Evolutionary conservation across 768 basidiomycete genomes (phyloP).

Genomic region (Boletus huronensis): DNA sequence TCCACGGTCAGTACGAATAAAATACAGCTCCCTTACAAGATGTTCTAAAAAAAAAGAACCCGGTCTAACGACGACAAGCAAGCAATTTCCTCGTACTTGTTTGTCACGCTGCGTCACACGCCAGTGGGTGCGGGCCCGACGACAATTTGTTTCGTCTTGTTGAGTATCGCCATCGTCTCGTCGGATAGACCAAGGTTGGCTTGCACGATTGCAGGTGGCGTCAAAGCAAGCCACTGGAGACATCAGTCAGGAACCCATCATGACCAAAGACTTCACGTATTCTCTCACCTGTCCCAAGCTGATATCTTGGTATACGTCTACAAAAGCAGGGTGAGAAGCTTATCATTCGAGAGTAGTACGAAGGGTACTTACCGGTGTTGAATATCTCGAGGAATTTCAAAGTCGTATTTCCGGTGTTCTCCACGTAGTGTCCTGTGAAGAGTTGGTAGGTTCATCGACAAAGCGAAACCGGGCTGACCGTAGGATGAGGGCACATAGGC

Average conservation of each 20-base stretch:
- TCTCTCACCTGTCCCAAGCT: conserved; percentile 44
- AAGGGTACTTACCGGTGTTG: conserved; percentile 33
- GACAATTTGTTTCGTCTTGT: conserved; percentile 39
- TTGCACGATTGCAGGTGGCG: conserved; percentile 44
- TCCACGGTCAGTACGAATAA: no score
- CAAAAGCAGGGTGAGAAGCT: neutral
- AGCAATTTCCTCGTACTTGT: neutral
- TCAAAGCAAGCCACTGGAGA: conserved; percentile 43
- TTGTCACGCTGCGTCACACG: neutral
- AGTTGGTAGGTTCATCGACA: neutral
- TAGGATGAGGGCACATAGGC: conserved; percentile 12
- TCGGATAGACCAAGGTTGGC: conserved; percentile 42
- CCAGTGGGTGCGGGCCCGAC: conserved; percentile 27
- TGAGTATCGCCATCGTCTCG: conserved; percentile 33
- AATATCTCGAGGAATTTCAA: conserved; percentile 49
- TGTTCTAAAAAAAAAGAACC: no score
- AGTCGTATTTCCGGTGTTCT: conserved; percentile 51
- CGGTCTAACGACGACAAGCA: neutral
- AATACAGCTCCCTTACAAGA: neutral
- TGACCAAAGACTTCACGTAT: neutral
- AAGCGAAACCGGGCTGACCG: conserved; percentile 3
- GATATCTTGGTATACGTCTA: conserved; percentile 31
- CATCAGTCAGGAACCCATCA: neutral
- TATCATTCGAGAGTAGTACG: neutral
- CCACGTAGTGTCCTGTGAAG: conserved; percentile 46